Conservation (phyloP, 2,329 filamentous ascomycete genomes). For the Ceratocystis alfenasii region DNA sequence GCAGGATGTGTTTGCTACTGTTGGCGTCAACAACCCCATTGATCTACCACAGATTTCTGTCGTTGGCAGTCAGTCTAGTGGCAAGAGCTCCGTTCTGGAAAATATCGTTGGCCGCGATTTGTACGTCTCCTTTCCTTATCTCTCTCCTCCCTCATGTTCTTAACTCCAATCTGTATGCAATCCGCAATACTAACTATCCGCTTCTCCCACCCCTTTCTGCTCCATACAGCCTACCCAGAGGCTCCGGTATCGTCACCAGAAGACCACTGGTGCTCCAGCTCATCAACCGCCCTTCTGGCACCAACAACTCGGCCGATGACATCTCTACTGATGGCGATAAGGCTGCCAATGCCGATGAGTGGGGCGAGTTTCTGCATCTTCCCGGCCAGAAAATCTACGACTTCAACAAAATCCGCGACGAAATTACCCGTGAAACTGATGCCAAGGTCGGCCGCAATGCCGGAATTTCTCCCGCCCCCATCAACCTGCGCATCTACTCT, state of each 20-base stretch:
- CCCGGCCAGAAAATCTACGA: slow-evolving; percentile 96
- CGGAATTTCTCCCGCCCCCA: slow-evolving; percentile 90
- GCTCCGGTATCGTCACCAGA: slow-evolving; percentile 92
- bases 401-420: slow-evolving; percentile 96
- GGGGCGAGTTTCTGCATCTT: slow-evolving; percentile 97
- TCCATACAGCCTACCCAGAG: slow-evolving; percentile 70
- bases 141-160: slow-evolving; percentile 16
- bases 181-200: slow-evolving; percentile 22
- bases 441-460: slow-evolving; percentile 92
- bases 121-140: slow-evolving; percentile 44
- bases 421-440: slow-evolving; percentile 93
- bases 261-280: slow-evolving; percentile 93
- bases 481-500: slow-evolving; percentile 97
- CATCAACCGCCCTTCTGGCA: slow-evolving; percentile 72
- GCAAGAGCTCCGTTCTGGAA: slow-evolving; percentile 97
- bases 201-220: slow-evolving; percentile 25
- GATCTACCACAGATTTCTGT: slow-evolving; percentile 97
- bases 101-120: slow-evolving; percentile 99
- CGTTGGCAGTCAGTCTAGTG: slow-evolving; percentile 95
- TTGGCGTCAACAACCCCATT: slow-evolving; percentile 98
- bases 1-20: slow-evolving; percentile 97
- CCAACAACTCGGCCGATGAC: slow-evolving; percentile 62
- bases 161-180: no score
- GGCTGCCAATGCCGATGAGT: slow-evolving; percentile 86
- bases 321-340: slow-evolving; percentile 60